These are phyloP conservation scores for Haberlea rhodopensis DNA, from an alignment of 257 asterid species.

Conservation along the genomic window DNA sequence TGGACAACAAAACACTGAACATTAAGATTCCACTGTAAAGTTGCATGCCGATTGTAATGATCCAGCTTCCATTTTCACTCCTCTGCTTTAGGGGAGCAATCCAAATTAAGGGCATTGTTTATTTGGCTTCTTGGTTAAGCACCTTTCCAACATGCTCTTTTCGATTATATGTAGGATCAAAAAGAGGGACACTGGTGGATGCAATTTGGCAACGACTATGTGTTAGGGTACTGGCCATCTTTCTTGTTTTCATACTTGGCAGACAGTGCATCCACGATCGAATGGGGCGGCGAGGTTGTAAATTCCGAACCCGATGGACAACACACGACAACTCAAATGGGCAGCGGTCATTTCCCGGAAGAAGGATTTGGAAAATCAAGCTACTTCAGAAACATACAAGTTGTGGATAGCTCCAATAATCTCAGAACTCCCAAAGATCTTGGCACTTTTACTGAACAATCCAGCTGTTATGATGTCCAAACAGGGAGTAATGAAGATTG, in stretches of 20 bases:
- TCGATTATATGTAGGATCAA: constrained; percentile 51
- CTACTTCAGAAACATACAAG: constrained; percentile 81
- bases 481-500: constrained; percentile 73
- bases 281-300: constrained; percentile 93
- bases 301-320: constrained; percentile 66
- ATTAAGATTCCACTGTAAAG: no score
- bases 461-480: constrained; percentile 85
- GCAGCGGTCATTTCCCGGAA: constrained; percentile 83
- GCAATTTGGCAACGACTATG: constrained; percentile 82
- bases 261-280: constrained; percentile 81
- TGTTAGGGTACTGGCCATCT: constrained; percentile 89
- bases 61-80: no score
- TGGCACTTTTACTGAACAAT: constrained; percentile 72
- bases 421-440: constrained; percentile 71
- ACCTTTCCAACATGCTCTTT: constrained; percentile 10
- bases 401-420: constrained; percentile 77
- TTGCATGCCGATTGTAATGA: constrained; percentile 8
- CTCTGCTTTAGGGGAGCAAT: not conserved
- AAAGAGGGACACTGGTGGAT: constrained; percentile 95
- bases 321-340: constrained; percentile 90
- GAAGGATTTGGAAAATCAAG: constrained; percentile 84
- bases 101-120: not conserved
- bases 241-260: constrained; percentile 80
- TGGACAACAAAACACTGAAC: no score
- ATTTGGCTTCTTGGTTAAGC: not conserved